Conservation (phyloP, 2,329 filamentous ascomycete species). For the Aotearoamyces nothofagi region DNA sequence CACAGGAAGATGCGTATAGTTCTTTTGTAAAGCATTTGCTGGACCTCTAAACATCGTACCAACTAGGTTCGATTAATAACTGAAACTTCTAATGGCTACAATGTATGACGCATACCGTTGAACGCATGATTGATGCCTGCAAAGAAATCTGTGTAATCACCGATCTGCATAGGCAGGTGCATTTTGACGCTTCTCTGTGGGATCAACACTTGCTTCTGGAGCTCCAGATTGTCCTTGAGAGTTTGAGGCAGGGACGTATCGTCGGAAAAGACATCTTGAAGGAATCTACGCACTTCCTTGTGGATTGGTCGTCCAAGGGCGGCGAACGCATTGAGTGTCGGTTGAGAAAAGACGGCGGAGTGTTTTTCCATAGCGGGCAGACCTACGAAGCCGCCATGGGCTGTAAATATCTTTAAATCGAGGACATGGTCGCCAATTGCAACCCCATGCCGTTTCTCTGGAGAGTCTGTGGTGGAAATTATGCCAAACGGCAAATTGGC, state of each 20-base stretch:
- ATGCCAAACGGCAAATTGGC: conserved; percentile 67
- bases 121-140: conserved; percentile 67
- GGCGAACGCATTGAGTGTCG: conserved; percentile 60
- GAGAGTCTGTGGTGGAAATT: conserved; percentile 35
- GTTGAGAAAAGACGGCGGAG: conserved; percentile 43
- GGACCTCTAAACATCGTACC: conserved; percentile 60
- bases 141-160: conserved; percentile 80
- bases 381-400: conserved; percentile 40
- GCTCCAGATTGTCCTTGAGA: conserved; percentile 42
- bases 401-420: conserved; percentile 47
- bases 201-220: conserved; percentile 43
- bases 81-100: too few species aligned
- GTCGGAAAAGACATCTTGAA: conserved; percentile 50
- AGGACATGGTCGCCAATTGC: conserved; percentile 55
- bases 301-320: conserved; percentile 54
- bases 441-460: conserved; percentile 40
- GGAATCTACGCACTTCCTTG: conserved; percentile 48
- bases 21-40: conserved; percentile 60
- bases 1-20: conserved; percentile 69
- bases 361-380: conserved; percentile 36
- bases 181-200: conserved; percentile 42
- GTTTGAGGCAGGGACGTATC: conserved; percentile 43
- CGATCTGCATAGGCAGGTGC: conserved; percentile 63
- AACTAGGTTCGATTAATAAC: too few species aligned
- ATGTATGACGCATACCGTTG: too few species aligned